Evolutionary conservation across 1,284 basidiomycete genomes (phyloP), one percentile per base, ranked within the genome.

Genomic region (Phellopilus nigrolimitatus): DNA sequence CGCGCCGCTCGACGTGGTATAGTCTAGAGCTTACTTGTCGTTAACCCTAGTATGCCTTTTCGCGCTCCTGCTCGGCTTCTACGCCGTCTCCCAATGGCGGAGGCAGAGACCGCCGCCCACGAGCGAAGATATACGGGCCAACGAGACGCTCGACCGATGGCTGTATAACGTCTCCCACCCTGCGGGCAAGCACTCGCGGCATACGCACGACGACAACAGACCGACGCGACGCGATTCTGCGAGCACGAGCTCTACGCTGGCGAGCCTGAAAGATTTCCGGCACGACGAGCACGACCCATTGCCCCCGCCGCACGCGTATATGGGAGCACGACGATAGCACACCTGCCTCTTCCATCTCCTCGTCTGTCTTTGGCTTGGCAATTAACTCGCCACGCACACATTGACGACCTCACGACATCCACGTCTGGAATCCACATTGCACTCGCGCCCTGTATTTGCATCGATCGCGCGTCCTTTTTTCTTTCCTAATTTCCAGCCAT

Each of bases 1-100:
- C 41, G 13, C 15, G 24, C 30, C 21, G 9, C 7, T 38, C 13
- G 13, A 17, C 31, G 24, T 15, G 12, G 19, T 9, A 30, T 24
- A 15, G 17, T 8, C 17, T 9, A 30, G 21, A 4, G 27, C 46
- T 53, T 7, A 47, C 46, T 13, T 24, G 8, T 17, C 10, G 37
- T 6, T 24, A n/a, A n/a, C n/a, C n/a, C n/a, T 40, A 66, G 65
- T 59, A 13, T 62, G 64, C 33, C 58, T 66, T 19, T 31, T 62
- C 27, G 39, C 57, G 7, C 56, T 66, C 31, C 40, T 66, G 46
- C 42, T 60, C 27, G 64, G 66, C 19, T 66, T 66, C 59, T 66
- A 57, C 51, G 38, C 59, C 47, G 66, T 66, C 49, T 56, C 59
- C 36, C 58, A 57, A 48, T 40, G 54, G 54, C 43, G 37, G 9